These are phyloP conservation scores for Phylloporus rhodoxanthus DNA, from an alignment of 768 basidiomycete species.

Conservation along the genomic window DNA sequence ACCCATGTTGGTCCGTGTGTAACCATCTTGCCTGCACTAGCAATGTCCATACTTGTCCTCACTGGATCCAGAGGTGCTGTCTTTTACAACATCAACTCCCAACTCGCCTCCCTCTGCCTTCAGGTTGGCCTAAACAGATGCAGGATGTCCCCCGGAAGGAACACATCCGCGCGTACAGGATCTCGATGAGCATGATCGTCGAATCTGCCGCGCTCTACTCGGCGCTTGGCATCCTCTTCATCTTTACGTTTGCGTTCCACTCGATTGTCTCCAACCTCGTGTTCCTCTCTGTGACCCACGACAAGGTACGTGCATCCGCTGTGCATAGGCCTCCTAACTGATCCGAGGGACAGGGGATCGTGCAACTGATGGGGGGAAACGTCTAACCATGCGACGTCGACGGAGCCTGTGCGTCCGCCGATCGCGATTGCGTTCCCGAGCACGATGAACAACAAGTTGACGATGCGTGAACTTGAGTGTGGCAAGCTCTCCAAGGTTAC, in stretches of 20 bases:
- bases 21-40: neutral
- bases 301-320: conserved; percentile 21
- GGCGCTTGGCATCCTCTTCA: conserved; percentile 24
- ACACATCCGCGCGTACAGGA: conserved; percentile 22
- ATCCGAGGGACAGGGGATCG: conserved; percentile 21
- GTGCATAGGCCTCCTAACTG: neutral
- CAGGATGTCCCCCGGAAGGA: conserved; percentile 10
- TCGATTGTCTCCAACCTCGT: conserved; percentile 28
- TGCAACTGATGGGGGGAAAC: conserved; percentile 28
- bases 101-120: conserved; percentile 27
- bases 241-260: conserved; percentile 25
- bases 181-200: conserved; percentile 29
- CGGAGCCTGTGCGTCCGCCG: neutral
- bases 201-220: conserved; percentile 33
- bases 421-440: conserved; percentile 6
- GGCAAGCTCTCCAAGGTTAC: too few relatives aligned
- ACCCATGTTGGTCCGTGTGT: conserved; percentile 18
- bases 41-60: conserved; percentile 15
- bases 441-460: neutral
- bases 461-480: neutral
- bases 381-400: conserved; percentile 4
- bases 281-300: conserved; percentile 28
- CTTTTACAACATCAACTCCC: conserved; percentile 17
- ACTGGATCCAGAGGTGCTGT: conserved; percentile 3
- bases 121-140: conserved; percentile 22